Base-by-base conservation (phyloP, 169 alveolate genomes). In the Plasmodium malariae region DNA sequence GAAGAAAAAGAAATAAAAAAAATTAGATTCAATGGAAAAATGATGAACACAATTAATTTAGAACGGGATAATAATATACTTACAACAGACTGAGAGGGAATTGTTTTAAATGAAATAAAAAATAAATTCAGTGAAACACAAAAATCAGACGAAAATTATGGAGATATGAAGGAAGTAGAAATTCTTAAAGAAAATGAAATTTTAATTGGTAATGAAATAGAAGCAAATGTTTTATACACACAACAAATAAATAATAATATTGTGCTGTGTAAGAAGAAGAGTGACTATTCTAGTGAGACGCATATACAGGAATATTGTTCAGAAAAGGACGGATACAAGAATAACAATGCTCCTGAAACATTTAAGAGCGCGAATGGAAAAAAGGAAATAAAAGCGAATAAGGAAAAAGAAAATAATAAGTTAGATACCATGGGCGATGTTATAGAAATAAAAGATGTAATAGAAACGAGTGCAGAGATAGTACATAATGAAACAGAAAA, bases 1-100 rank as follows among this genome's bases (percentile, higher is more conserved):
- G 74, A 45, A 45, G 76, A 67, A 4, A 70, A 70, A 57, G 83
- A 70, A 11, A 70, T 45, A n/a, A 49, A 70, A 36, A 70, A 70
- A 37, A 70, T 70, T 19, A 40, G 12, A 70, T 36, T 24, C 40
- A 54, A 5, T 40, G 63, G 45, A 19, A 74, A 74, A 12, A 9
- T 34, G 7, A 28, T 49, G 86, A 45, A 59, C 21, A 71, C n/a
- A 49, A 71, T n/a, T 1, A 60, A 71, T 14, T n/a, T 49, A 19
- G 34, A 57, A 21, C 11, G 24, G 28, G n/a, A 54, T 51, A 14
- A 51, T 17, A 49, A 32, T 4, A 21, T 4, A 9, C 55, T 45
- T 0, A 37, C 0, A 26, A 59, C 17, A 51, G 28, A 32, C 9
- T 36, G 37, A 51, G 59, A 9, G 24, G 83, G 34, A 54, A 9